phyloP scores from a whole-genome alignment of 768 basidiomycete genomes.

The Hygrocybe coccinea region DNA sequence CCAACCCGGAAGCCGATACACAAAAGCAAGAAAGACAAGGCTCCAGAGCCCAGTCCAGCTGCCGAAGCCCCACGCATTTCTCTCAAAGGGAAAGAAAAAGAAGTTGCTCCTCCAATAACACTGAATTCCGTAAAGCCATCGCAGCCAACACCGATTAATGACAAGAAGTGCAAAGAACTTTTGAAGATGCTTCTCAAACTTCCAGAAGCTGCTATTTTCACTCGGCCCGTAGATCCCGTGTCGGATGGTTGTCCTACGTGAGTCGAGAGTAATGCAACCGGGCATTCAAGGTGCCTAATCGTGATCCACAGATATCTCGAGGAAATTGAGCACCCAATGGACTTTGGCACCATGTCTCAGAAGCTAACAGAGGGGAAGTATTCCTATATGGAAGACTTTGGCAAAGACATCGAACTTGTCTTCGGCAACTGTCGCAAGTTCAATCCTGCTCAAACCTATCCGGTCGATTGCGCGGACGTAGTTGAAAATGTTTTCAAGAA shows the following conservation, averaged over 20 bases:
- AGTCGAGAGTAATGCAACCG: slow-evolving; percentile 30
- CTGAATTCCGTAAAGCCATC: slow-evolving; percentile 26
- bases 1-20: slow-evolving; percentile 22
- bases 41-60: slow-evolving; percentile 14
- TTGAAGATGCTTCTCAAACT: slow-evolving; percentile 55
- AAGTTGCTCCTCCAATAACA: slow-evolving; percentile 39
- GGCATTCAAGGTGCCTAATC: background rate
- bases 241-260: slow-evolving; percentile 88
- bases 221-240: slow-evolving; percentile 77
- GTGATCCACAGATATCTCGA: slow-evolving; percentile 69
- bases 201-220: slow-evolving; percentile 69
- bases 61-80: slow-evolving; percentile 40
- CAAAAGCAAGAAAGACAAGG: slow-evolving; percentile 44
- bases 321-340: slow-evolving; percentile 92
- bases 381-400: slow-evolving; percentile 75
- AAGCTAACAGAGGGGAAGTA: slow-evolving; percentile 70
- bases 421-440: slow-evolving; percentile 89
- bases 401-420: slow-evolving; percentile 73
- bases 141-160: slow-evolving; percentile 56
- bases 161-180: slow-evolving; percentile 78
- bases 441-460: slow-evolving; percentile 79
- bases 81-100: slow-evolving; percentile 74
- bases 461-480: slow-evolving; percentile 62
- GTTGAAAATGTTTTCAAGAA: slow-evolving; percentile 74
- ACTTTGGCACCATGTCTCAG: slow-evolving; percentile 73